phyloP scores from a whole-genome alignment of 345 rosid genomes.

The Citrus maxima region DNA sequence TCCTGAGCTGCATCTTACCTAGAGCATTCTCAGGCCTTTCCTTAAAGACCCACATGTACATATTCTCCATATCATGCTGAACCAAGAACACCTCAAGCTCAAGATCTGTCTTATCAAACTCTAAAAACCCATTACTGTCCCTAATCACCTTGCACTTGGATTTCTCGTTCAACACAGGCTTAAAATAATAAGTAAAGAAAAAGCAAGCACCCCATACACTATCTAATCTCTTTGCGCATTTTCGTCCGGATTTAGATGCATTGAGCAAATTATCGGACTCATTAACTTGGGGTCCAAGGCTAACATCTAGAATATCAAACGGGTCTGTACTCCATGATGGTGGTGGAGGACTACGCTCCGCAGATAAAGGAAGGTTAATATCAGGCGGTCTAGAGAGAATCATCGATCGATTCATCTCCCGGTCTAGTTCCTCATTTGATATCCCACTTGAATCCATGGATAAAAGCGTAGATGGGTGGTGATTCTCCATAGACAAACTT shows the following conservation, averaged over 20 bases:
- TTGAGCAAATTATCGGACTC: constrained; percentile 36
- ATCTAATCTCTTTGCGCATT: constrained; percentile 49
- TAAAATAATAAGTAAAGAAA: constrained; percentile 53
- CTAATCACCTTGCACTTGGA: constrained; percentile 43
- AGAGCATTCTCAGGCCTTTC: constrained; percentile 59
- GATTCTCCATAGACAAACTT: constrained; percentile 46
- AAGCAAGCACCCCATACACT: constrained; percentile 66
- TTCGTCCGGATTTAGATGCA: constrained; percentile 37
- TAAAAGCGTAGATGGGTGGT: constrained; percentile 42
- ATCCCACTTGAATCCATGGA: constrained; percentile 49
- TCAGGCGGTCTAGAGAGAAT: constrained; percentile 47
- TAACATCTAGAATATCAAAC: constrained; percentile 44
- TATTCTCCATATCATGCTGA: constrained; percentile 65
- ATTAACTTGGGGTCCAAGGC: constrained; percentile 41
- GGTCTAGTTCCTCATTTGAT: constrained; percentile 42
- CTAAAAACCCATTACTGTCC: constrained; percentile 42
- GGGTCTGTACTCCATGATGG: constrained; percentile 38
- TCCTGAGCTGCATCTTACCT: constrained; percentile 66
- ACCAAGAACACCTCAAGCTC: constrained; percentile 49
- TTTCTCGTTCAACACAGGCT: constrained; percentile 57
- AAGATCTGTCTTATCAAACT: constrained; percentile 48
- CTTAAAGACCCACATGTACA: constrained; percentile 61
- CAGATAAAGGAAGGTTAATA: constrained; percentile 48
- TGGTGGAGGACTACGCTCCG: constrained; percentile 40
- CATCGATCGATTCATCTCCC: constrained; percentile 37